Percentiles rank a stretch among this genome's conserved stretches.
Conservation (phyloP, 169 alveolate species). For the Plasmodium ovale region DNA sequence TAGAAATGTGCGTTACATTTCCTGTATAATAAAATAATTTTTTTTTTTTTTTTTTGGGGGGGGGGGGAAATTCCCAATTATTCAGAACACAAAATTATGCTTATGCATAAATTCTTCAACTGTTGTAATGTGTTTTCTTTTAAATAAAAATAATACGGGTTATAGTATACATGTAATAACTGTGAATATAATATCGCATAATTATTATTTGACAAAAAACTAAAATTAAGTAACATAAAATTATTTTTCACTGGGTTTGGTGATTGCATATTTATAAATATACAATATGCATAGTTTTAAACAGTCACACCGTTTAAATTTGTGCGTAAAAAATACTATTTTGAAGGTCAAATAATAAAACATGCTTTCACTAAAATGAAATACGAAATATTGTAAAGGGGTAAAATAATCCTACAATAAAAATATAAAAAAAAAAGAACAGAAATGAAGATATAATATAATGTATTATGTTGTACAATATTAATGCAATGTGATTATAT, state of each 20-base stretch:
- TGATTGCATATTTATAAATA: slow-evolving; percentile 10
- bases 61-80: slow-evolving; percentile 9
- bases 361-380: background rate
- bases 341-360: slow-evolving; percentile 9
- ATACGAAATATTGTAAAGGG: background rate
- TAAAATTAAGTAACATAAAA: slow-evolving; percentile 11
- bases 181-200: slow-evolving; percentile 8
- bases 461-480: background rate
- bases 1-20: background rate
- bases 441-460: background rate
- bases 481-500: background rate
- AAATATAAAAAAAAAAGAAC: background rate
- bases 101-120: slow-evolving; percentile 9
- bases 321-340: slow-evolving; percentile 28
- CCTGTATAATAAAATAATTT: background rate
- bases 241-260: slow-evolving; percentile 4
- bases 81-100: slow-evolving; percentile 4
- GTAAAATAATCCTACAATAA: background rate
- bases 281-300: slow-evolving; percentile 3
- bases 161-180: background rate
- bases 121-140: background rate
- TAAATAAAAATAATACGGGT: background rate
- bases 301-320: slow-evolving; percentile 24
- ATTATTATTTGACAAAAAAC: slow-evolving; percentile 43
- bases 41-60: background rate